Evolutionary conservation across 257 asterid genomes (phyloP), one percentile per base, ranked within the genome.

Genomic region (Datura wrightii): DNA sequence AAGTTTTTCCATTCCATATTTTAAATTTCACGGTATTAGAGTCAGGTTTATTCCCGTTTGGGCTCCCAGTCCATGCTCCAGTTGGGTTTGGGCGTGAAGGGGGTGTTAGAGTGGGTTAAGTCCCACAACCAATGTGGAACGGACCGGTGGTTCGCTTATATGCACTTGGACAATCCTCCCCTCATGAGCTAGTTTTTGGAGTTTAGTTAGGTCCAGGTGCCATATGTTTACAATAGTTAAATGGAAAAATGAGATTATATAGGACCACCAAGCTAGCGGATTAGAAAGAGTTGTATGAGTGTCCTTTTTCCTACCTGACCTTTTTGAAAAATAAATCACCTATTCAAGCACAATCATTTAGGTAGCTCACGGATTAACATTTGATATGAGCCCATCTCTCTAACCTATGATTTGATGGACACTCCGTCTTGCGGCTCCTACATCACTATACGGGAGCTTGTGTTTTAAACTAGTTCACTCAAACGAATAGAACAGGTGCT

Each of bases 181-280:
- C 31, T 24, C 31, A 24, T 24, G 31, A 24, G 31, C 31, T 24
- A 24, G 31, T 24, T 24, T 24, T 24, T 24, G 31, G 31, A 1
- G 31, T 24, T 24, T 24, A 24, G 31, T 24, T 24, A 24, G 31
- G 31, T 24, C 31, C 31, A 24, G 31, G 31, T 24, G 31, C 31
- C 31, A 24, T 24, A 24, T 24, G 31, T 24, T 24, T 24, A 24
- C 31, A 24, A 24, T 24, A 72, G 39, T 44, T 72, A 19, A 7
- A 72, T n/a, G 39, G 80, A 5, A 72, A 44, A 72, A 44, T 72
- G 80, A 72, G n/a, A 72, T 44, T 67, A 5, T 14, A 13, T 18
- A 42, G 79, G 80, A 44, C 34, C 80, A 44, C 10, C 79, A 72
- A 72, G n/a, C 41, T 10, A 44, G 79, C 10, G 2, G 56, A 72